Conservation (phyloP, 495 filamentous ascomycete species). For the Daldinia bambusicola region DNA sequence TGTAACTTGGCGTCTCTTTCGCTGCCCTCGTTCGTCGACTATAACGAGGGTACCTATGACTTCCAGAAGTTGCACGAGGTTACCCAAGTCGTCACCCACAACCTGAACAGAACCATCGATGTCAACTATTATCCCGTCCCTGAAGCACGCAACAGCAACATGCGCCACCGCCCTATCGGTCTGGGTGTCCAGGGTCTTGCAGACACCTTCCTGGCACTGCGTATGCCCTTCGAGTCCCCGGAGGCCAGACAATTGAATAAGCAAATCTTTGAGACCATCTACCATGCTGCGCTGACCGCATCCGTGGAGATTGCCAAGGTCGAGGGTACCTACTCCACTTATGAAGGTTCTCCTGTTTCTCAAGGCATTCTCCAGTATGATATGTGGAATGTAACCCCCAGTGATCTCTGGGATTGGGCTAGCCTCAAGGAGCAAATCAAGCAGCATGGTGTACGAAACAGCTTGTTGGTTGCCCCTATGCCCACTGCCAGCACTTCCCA, state of each 20-base stretch:
- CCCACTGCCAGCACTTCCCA: conserved; percentile 95
- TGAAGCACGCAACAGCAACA: conserved; percentile 93
- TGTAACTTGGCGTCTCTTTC: conserved; percentile 97
- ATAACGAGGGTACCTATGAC: conserved; percentile 82
- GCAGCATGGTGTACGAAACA: conserved; percentile 92
- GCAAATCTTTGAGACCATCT: conserved; percentile 99
- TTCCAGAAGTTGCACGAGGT: conserved; percentile 96
- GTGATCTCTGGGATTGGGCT: conserved; percentile 96
- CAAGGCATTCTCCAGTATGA: conserved; percentile 97
- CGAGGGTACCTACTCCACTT: conserved; percentile 85
- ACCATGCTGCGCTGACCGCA: conserved; percentile 91
- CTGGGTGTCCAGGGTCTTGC: conserved; percentile 98
- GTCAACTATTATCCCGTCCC: conserved; percentile 95
- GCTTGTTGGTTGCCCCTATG: conserved; percentile 94
- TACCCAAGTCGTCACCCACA: conserved; percentile 85
- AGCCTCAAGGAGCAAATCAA: conserved; percentile 89
- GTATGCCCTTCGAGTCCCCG: conserved; percentile 94
- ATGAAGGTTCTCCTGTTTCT: conserved; percentile 92
- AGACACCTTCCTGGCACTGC: conserved; percentile 97
- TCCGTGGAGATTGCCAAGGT: conserved; percentile 87
- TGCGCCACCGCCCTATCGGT: conserved; percentile 93
- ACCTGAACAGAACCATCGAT: conserved; percentile 97
- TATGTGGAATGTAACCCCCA: conserved; percentile 96
- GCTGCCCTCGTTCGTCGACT: conserved; percentile 88
- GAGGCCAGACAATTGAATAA: conserved; percentile 94